phyloP scores from a whole-genome alignment of 1,284 basidiomycete genomes.

The Pascua sp. region DNA sequence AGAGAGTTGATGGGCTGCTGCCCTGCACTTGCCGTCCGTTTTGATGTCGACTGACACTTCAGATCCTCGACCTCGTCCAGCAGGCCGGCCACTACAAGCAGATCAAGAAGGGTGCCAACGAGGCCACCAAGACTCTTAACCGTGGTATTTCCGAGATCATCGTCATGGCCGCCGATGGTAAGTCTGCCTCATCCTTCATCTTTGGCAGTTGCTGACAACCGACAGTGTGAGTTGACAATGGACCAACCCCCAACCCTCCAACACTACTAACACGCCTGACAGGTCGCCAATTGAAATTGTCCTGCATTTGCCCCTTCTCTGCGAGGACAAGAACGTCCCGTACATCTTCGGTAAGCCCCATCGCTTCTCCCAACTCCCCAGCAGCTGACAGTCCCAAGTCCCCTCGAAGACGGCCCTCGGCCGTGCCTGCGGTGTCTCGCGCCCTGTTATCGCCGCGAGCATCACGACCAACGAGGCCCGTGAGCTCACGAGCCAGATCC shows the following conservation, averaged over 20 bases:
- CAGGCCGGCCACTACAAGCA: conserved; percentile 81
- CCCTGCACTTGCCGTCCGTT: not conserved
- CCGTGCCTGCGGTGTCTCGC: conserved; percentile 90
- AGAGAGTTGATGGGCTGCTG: not conserved
- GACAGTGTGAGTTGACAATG: too few species aligned
- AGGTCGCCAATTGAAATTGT: conserved; percentile 90
- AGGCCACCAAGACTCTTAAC: conserved; percentile 91
- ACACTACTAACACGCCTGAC: too few species aligned
- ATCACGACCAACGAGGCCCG: conserved; percentile 94
- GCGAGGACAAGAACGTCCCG: conserved; percentile 99
- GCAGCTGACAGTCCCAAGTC: conserved; percentile 1
- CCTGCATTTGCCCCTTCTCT: conserved; percentile 92
- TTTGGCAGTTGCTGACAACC: too few species aligned
- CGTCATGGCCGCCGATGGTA: conserved; percentile 94
- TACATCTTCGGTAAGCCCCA: conserved; percentile 53
- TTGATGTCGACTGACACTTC: conserved; percentile 16
- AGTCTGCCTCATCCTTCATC: too few species aligned
- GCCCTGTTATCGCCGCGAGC: conserved; percentile 92
- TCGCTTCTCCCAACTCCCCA: conserved; percentile 11
- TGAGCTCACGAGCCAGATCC: conserved; percentile 87
- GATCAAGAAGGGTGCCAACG: conserved; percentile 77
- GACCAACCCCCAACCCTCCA: too few species aligned
- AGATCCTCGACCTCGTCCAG: conserved; percentile 87
- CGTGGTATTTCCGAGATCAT: conserved; percentile 95
- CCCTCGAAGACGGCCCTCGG: conserved; percentile 60